Base-by-base conservation (phyloP, 1,284 basidiomycete genomes). In the Marasmius oreades region DNA sequence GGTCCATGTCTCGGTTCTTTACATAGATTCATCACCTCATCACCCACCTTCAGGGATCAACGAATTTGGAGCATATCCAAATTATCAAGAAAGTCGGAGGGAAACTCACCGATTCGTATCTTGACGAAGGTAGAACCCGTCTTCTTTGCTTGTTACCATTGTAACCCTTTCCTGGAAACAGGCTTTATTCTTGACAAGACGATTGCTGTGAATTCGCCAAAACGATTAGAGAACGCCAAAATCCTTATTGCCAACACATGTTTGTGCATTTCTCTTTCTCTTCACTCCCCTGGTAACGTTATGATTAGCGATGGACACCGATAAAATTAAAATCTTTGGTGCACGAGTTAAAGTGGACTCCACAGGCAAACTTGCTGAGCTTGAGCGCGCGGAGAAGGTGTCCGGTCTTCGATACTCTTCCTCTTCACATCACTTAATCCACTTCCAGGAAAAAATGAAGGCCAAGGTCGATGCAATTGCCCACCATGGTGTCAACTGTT, bases 41-140 rank as follows among this genome's bases (percentile, higher is more conserved):
- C 50, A 18, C 52, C 51, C 4, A 7, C 20, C 28, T 34, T 12
- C 63, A 93, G 89, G 95, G 95, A 26, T 96, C 93, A 36, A 96
- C 93, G 55, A 92, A 99, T 76, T 79, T 99, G 24, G 97, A 99
- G 66, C 95, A 99, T 71, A 98, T 99, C 63, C 97, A 99, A 75
- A 92, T 99, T 73, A 99, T 99, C 79, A 99, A 99, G 81, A 98
- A 98, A 76, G 92, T 93, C 36, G 97, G 97, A 58, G 97, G 97
- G 59, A 99, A 99, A 76, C 83, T 99, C 61, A 97, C 95, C 6
- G 96, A 99, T 69, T 97, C 93, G 16, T 99, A 99, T 77, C 86
- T 99, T 47, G 95, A 98, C 68, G 96, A 99, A 77, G 95, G 92
- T 31, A 14, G 1, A 7, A 42, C 14, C 11, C 7, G 11, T 46